Percentiles rank a stretch among this genome's conserved stretches.
phyloP scores from a whole-genome alignment of 169 alveolate genomes.

The Babesia ovis region DNA sequence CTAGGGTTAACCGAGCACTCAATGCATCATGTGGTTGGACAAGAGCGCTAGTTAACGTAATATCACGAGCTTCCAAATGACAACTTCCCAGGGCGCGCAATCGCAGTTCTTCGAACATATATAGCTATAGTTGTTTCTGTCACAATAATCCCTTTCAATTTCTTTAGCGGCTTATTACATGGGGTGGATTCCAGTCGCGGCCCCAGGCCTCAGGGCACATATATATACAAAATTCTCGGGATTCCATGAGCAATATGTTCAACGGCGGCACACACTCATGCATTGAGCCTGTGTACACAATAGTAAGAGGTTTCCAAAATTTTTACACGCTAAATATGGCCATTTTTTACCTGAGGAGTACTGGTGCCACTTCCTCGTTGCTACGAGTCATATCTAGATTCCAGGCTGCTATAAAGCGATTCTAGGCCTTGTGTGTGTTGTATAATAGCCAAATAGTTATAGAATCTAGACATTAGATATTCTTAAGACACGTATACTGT shows the following conservation, averaged over 20 bases:
- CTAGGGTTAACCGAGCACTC: not conserved
- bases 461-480: too few species aligned
- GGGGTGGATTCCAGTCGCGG: conserved; percentile 40
- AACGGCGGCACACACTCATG: not conserved
- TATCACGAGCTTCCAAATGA: conserved; percentile 28
- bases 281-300: too few species aligned
- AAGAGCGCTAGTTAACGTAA: conserved; percentile 23
- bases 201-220: conserved; percentile 22
- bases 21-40: conserved; percentile 5
- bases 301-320: too few species aligned
- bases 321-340: too few species aligned
- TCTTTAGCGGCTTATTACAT: not conserved
- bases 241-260: not conserved
- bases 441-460: too few species aligned
- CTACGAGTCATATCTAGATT: too few species aligned
- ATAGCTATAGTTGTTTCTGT: conserved; percentile 2
- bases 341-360: too few species aligned
- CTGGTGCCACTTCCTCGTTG: too few species aligned
- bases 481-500: too few species aligned
- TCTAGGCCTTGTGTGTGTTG: too few species aligned
- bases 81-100: conserved; percentile 34
- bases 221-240: not conserved
- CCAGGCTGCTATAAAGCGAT: too few species aligned
- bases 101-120: conserved; percentile 18
- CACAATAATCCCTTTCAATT: not conserved